Conservation (phyloP, 2,329 filamentous ascomycete species). For the Pseudogymnoascus sp. region DNA sequence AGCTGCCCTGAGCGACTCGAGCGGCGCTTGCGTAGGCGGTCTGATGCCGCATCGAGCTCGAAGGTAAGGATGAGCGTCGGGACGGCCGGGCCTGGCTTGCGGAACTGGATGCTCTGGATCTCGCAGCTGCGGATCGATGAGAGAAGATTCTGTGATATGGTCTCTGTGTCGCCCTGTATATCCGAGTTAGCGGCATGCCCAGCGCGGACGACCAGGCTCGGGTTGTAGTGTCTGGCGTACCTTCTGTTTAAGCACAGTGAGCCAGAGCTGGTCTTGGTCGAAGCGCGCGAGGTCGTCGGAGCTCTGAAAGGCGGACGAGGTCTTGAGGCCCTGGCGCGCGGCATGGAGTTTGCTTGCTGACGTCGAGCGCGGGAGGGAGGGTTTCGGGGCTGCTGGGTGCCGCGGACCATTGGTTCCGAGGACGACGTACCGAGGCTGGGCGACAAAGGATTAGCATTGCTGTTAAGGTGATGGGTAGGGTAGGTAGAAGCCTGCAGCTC, state of each 20-base stretch:
- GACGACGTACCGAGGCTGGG: conserved; percentile 52
- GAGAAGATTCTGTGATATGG: conserved; percentile 25
- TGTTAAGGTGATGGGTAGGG: conserved; percentile 4
- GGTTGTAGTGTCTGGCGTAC: conserved; percentile 17
- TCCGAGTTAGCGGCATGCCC: not conserved
- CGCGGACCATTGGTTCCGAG: conserved; percentile 38
- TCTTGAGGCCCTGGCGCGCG: conserved; percentile 20
- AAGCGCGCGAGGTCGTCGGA: conserved; percentile 19
- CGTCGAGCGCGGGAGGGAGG: conserved; percentile 10
- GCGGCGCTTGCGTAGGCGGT: conserved; percentile 56
- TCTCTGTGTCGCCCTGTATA: conserved; percentile 29
- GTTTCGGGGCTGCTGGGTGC: conserved; percentile 9
- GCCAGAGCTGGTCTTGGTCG: conserved; percentile 19
- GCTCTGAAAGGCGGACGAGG: conserved; percentile 23
- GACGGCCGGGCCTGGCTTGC: conserved; percentile 53
- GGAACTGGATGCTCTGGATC: conserved; percentile 51
- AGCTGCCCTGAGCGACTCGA: conserved; percentile 57
- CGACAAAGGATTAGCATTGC: conserved; percentile 7
- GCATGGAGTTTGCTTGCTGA: conserved; percentile 10
- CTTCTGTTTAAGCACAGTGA: conserved; percentile 31
- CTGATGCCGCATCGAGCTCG: conserved; percentile 42
- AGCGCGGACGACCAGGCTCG: not conserved
- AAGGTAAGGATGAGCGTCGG: conserved; percentile 54
- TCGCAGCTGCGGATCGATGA: conserved; percentile 28
- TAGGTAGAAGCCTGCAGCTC: not conserved